Conservation (phyloP, 768 basidiomycete species). For the Hericium rajendrae region DNA sequence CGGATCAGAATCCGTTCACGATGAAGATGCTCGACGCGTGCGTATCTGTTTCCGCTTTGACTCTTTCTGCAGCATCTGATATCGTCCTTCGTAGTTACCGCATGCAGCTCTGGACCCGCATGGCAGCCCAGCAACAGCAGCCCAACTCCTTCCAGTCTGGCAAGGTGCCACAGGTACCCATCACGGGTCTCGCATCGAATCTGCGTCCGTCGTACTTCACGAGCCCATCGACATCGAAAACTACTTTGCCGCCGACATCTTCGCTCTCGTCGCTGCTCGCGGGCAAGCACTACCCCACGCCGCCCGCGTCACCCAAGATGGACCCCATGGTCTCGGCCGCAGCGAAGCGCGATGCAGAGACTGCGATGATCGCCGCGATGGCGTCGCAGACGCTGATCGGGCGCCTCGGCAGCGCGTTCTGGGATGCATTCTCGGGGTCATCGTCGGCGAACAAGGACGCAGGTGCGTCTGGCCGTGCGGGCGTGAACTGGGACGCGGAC, state of each 20-base stretch:
- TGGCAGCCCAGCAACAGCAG: conserved; percentile 58
- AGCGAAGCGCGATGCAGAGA: conserved; percentile 22
- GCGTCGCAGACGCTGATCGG: conserved; percentile 68
- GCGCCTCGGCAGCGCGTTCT: conserved; percentile 70
- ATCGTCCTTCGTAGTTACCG: conserved; percentile 38
- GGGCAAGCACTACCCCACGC: conserved; percentile 38
- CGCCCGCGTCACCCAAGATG: conserved; percentile 34
- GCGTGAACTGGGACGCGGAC: conserved; percentile 45
- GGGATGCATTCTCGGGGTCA: conserved; percentile 77
- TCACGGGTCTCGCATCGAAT: conserved; percentile 21
- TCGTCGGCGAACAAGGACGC: conserved; percentile 18
- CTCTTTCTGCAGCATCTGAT: conserved; percentile 2
- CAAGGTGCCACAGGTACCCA: conserved; percentile 22
- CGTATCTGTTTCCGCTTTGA: conserved; percentile 20
- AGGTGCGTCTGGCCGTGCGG: conserved; percentile 2
- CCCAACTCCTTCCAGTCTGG: conserved; percentile 35
- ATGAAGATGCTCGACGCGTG: conserved; percentile 81
- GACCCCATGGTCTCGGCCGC: conserved; percentile 16
- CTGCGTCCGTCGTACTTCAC: conserved; percentile 32
- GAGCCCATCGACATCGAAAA: conserved; percentile 6
- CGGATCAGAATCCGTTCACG: conserved; percentile 75
- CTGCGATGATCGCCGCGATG: conserved; percentile 58
- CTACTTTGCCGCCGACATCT: conserved; percentile 8
- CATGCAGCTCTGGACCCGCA: conserved; percentile 89
- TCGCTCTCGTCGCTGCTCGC: conserved; percentile 28